Evolutionary conservation across 345 rosid species (phyloP), one percentile per base, ranked within the genome.

Genomic region (Populus euphratica): DNA sequence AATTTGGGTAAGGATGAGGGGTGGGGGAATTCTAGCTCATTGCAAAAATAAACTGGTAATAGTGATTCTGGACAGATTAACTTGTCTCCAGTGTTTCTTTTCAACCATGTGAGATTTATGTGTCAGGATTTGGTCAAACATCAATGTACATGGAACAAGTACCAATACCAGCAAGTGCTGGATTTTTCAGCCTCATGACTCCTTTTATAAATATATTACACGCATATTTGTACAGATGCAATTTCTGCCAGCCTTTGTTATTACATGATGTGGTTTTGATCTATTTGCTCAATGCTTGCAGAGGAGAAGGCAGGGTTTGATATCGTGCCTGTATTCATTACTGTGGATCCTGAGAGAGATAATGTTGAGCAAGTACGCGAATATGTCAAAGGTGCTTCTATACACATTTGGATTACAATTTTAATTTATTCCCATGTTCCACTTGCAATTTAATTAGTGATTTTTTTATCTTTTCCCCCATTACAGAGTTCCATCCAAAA

Each of bases 331-430:
- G 84, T 94, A 52, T 96, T 94, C 83, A 91, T 96, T 78, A 90
- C 95, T 78, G 94, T 96, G 72, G 99, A 96, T 83, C 99, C 99
- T 41, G 98, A 92, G 90, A 88, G 97, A 86, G 99, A 96, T 85
- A 89, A 94, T 2, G 91, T 88, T 71, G 94, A 92, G 81, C 99
- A 92, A 93, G 94, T 94, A 69, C 90, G 83, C 33, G 99, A 96
- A 81, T 94, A 94, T 73, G 93, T 96, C 68, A 88, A 90, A 92
- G 99, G 99, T 96, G 66, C 49, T 74, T 81, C 20, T 47, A 77
- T 43, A 38, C 52, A 13, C 44, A 59, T 78, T 69, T 49, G 12
- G 16, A 39, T 68, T 68, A 29, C 18, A 29, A 33, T 70, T 41
- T 79, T 47, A 16, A 29, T 77, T 41, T 36, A 20, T 61, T 74